These are phyloP conservation scores for Hemerocallis citrina DNA, from an alignment of 106 monocot genomes.

Conservation along the genomic window DNA sequence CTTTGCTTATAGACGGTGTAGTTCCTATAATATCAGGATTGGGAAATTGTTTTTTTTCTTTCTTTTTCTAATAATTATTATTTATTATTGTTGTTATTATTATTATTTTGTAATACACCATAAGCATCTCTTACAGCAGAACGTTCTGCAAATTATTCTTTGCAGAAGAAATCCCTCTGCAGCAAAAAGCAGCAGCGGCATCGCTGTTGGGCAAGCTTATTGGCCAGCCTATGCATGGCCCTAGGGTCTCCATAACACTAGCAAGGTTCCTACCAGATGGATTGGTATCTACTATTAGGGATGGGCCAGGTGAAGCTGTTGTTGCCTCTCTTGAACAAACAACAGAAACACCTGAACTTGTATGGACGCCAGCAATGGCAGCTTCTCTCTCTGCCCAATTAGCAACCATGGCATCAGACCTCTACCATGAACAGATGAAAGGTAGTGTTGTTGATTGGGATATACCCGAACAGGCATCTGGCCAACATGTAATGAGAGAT, in stretches of 20 bases:
- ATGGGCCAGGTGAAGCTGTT: constrained; percentile 95
- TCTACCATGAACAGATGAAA: constrained; percentile 92
- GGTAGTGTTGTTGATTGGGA: constrained; percentile 91
- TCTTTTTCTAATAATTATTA: no score
- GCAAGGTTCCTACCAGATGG: constrained; percentile 98
- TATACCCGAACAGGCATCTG: constrained; percentile 92
- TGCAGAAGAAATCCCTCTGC: constrained; percentile 90
- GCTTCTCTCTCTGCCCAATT: constrained; percentile 94
- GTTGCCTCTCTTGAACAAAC: constrained; percentile 82
- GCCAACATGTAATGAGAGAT: constrained; percentile 96
- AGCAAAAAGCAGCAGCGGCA: constrained; percentile 94
- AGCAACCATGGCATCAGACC: constrained; percentile 94
- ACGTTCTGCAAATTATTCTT: background rate
- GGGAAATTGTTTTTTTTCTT: no score
- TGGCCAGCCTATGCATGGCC: constrained; percentile 98
- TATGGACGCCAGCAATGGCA: constrained; percentile 99
- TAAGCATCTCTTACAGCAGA: background rate
- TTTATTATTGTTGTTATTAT: no score
- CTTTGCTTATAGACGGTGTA: no score
- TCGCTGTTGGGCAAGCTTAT: constrained; percentile 90
- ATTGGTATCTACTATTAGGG: constrained; percentile 81
- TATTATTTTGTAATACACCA: no score
- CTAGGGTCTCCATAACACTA: constrained; percentile 89
- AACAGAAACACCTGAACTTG: constrained; percentile 99
- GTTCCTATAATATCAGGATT: no score